Conservation (phyloP, 139 green algal species). For the Eudorina sp. region DNA sequence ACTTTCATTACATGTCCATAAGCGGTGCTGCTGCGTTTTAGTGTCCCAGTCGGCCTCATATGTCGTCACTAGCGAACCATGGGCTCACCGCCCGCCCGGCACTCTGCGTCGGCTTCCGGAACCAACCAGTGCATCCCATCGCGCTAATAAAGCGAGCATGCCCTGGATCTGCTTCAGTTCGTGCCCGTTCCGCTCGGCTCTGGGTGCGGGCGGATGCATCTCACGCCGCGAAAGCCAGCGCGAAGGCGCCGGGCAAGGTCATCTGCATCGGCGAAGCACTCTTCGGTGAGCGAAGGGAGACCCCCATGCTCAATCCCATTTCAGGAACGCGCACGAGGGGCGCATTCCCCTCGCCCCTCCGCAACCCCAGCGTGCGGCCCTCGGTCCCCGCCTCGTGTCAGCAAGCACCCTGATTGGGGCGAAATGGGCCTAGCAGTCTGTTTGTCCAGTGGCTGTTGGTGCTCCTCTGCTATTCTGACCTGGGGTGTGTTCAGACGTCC, state of each 20-base stretch:
- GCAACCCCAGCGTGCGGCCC: too few species aligned
- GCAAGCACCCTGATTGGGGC: too few species aligned
- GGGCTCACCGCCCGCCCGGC: not conserved
- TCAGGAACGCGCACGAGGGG: too few species aligned
- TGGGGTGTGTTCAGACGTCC: too few species aligned
- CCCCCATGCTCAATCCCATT: too few species aligned
- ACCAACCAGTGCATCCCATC: not conserved
- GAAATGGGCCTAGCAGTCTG: too few species aligned
- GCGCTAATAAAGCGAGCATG: not conserved
- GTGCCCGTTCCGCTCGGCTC: not conserved
- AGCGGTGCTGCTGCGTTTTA: too few species aligned
- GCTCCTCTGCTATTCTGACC: too few species aligned
- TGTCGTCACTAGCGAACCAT: constrained; percentile 29
- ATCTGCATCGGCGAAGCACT: constrained; percentile 77
- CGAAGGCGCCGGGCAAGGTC: constrained; percentile 53
- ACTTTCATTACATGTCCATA: too few species aligned
- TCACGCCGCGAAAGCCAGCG: not conserved
- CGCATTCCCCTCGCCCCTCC: too few species aligned
- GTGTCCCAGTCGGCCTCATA: not conserved
- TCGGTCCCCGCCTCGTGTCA: too few species aligned
- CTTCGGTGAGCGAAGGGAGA: constrained; percentile 80
- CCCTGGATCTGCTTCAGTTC: not conserved
- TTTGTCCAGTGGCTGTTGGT: too few species aligned
- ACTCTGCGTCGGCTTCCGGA: not conserved
- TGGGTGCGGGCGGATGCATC: constrained; percentile 6